Percentiles rank a stretch among this genome's conserved stretches.
Evolutionary conservation across 2,329 filamentous ascomycete species (phyloP).

Genomic region (Teratosphaeria epicoccoides): DNA sequence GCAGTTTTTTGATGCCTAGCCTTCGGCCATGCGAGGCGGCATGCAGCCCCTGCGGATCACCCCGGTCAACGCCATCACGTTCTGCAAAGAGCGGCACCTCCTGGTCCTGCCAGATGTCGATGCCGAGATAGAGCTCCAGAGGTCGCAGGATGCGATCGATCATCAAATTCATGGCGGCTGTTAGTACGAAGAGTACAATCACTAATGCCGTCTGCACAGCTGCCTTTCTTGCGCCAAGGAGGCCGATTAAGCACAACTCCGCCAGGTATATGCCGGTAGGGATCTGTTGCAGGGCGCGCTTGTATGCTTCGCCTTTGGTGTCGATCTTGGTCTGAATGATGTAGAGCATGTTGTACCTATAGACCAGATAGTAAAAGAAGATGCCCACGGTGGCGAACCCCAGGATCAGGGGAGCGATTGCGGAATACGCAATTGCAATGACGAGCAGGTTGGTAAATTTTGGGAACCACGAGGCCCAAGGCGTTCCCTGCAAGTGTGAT

Average conservation of each 20-base stretch:
- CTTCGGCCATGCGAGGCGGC: constrained; percentile 22
- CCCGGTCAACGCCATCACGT: constrained; percentile 18
- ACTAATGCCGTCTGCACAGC: constrained; percentile 34
- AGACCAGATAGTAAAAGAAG: constrained; percentile 36
- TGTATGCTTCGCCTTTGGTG: constrained; percentile 37
- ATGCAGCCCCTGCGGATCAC: constrained; percentile 21
- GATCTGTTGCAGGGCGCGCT: constrained; percentile 37
- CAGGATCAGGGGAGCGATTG: constrained; percentile 39
- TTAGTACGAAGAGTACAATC: constrained; percentile 31
- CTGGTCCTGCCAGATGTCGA: constrained; percentile 22
- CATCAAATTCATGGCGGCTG: constrained; percentile 19
- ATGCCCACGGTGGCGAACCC: constrained; percentile 37
- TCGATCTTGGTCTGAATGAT: constrained; percentile 37
- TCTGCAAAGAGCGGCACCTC: constrained; percentile 21
- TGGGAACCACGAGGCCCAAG: constrained; percentile 37
- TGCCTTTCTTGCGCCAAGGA: constrained; percentile 31
- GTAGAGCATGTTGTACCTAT: constrained; percentile 41
- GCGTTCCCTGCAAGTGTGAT: too few species aligned
- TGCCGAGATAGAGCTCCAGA: constrained; percentile 24
- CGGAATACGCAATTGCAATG: constrained; percentile 37
- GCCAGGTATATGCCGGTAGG: constrained; percentile 39
- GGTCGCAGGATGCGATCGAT: constrained; percentile 22
- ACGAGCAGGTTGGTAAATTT: constrained; percentile 37
- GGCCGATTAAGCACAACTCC: constrained; percentile 38
- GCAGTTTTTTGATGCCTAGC: constrained; percentile 18